phyloP scores from a whole-genome alignment of 345 rosid genomes.

The Pseudoturritis turrita region DNA sequence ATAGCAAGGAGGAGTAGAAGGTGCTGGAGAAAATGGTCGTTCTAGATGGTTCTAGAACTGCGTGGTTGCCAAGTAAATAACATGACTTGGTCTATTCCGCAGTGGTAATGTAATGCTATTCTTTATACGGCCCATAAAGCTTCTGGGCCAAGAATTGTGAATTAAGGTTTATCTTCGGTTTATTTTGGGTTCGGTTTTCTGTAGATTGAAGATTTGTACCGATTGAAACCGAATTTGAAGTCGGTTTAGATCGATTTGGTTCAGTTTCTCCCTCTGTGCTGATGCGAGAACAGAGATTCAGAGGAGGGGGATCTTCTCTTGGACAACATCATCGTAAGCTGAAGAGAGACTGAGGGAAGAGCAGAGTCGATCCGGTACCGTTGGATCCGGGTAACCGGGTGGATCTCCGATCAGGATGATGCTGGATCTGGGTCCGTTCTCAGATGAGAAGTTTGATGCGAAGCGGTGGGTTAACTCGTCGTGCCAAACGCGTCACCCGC shows the following conservation, averaged over 20 bases:
- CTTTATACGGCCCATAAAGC: neutral
- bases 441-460: slow-evolving; percentile 91
- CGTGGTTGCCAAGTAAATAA: slow-evolving; percentile 9
- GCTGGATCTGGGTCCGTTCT: slow-evolving; percentile 95
- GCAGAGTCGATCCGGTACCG: neutral
- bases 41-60: neutral
- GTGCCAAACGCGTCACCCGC: slow-evolving; percentile 73
- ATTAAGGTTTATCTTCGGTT: neutral
- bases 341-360: neutral
- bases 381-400: neutral
- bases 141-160: slow-evolving; percentile 1
- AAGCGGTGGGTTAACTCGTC: slow-evolving; percentile 94
- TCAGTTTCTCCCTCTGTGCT: neutral
- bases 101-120: too few relatives aligned
- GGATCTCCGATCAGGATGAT: slow-evolving; percentile 33
- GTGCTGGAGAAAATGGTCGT: neutral
- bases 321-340: neutral
- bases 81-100: too few relatives aligned
- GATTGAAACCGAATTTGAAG: neutral
- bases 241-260: slow-evolving; percentile 23
- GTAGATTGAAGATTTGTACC: neutral
- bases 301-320: slow-evolving; percentile 11
- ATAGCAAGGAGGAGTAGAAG: neutral
- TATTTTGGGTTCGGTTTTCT: neutral
- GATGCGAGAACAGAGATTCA: neutral